These are phyloP conservation scores for Solanum chilense DNA, from an alignment of 257 asterid genomes.

Conservation along the genomic window DNA sequence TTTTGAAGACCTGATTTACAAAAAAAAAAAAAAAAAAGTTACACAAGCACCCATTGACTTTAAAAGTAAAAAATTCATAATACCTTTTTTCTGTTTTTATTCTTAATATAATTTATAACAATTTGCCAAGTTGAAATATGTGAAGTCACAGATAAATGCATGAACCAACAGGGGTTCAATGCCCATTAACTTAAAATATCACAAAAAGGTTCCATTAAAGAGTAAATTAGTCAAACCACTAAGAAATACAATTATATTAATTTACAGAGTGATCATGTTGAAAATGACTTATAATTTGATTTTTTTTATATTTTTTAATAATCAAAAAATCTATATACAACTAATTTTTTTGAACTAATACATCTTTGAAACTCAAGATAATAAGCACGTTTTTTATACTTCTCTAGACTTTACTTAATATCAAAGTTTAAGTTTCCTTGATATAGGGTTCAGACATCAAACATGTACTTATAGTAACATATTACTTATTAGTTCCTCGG, in stretches of 20 bases:
- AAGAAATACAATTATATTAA: background rate
- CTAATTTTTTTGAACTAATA: background rate
- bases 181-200: background rate
- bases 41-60: background rate
- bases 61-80: background rate
- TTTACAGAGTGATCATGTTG: background rate
- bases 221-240: background rate
- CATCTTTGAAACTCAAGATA: background rate
- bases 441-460: background rate
- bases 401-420: background rate
- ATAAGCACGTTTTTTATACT: background rate
- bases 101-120: background rate
- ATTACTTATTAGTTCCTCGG: background rate
- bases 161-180: background rate
- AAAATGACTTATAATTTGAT: background rate
- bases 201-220: background rate
- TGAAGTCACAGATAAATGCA: background rate
- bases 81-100: background rate
- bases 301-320: background rate
- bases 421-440: background rate
- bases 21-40: background rate
- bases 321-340: too few relatives aligned
- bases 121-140: background rate
- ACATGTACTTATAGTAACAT: background rate
- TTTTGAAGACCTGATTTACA: background rate